These are phyloP conservation scores for Erysimum pusillum DNA, from an alignment of 441 rosid species.

Conservation along the genomic window DNA sequence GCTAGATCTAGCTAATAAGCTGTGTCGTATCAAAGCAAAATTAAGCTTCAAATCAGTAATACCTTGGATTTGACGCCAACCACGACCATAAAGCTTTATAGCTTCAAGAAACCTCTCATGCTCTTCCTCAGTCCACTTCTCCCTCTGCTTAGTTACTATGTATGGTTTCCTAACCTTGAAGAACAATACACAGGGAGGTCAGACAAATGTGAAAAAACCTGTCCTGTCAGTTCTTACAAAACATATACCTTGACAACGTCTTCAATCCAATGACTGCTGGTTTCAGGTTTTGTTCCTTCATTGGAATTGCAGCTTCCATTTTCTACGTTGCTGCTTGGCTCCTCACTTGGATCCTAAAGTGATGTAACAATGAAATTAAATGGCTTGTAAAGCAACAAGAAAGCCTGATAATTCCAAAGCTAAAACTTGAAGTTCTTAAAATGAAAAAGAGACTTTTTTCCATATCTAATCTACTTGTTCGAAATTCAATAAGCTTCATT, in stretches of 20 bases:
- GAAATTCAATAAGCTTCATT: not conserved
- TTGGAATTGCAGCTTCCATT: constrained; percentile 34
- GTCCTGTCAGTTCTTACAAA: not conserved
- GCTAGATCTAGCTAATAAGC: not conserved
- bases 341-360: constrained; percentile 45
- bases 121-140: constrained; percentile 90
- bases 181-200: not conserved
- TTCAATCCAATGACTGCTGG: constrained; percentile 13
- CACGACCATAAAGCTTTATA: constrained; percentile 79
- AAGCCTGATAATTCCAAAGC: not conserved
- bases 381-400: constrained; percentile 24
- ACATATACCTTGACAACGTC: constrained; percentile 35
- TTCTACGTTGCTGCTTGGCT: constrained; percentile 35
- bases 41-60: not conserved
- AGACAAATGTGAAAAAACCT: not conserved
- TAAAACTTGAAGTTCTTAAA: not conserved
- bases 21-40: not conserved
- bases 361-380: not conserved
- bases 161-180: constrained; percentile 81
- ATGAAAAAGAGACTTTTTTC: not conserved
- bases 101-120: constrained; percentile 90
- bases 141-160: constrained; percentile 83
- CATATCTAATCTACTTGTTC: not conserved
- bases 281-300: constrained; percentile 37
- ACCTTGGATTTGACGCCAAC: constrained; percentile 90